These are phyloP conservation scores for Cyberlindnera mycetangii DNA, from an alignment of 805 yeast species.

Conservation along the genomic window DNA sequence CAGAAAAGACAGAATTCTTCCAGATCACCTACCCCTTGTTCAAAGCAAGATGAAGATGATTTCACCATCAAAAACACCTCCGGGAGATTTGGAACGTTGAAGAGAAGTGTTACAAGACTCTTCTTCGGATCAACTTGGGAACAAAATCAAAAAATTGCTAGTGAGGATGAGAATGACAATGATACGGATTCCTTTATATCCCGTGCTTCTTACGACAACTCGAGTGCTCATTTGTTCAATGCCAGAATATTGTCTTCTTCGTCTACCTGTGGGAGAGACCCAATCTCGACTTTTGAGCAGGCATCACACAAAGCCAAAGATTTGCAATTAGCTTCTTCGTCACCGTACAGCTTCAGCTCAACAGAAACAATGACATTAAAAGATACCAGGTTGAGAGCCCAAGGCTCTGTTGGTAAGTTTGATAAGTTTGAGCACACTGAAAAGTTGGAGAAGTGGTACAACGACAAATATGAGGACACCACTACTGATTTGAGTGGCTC, in stretches of 20 bases:
- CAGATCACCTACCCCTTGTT: background rate
- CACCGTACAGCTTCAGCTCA: background rate
- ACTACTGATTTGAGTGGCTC: background rate
- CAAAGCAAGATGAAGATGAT: background rate
- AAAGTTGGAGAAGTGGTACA: background rate
- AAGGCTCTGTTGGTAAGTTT: background rate
- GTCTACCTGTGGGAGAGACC: no score
- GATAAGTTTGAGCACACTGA: background rate
- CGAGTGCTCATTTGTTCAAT: no score
- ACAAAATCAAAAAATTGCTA: background rate
- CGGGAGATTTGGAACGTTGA: background rate
- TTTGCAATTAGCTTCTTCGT: background rate
- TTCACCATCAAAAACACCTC: background rate
- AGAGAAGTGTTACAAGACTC: background rate
- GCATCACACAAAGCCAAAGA: background rate
- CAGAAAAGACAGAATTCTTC: background rate
- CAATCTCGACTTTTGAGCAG: background rate
- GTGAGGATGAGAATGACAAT: background rate
- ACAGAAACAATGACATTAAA: background rate
- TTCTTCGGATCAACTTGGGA: background rate
- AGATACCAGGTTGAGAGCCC: background rate
- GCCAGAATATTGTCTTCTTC: no score
- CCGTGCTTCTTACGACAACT: no score
- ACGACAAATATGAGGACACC: background rate
- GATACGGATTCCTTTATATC: no score